Evolutionary conservation across 2,329 filamentous ascomycete species (phyloP), one percentile per base, ranked within the genome.

Genomic region (Xylariomycetidae sp.): DNA sequence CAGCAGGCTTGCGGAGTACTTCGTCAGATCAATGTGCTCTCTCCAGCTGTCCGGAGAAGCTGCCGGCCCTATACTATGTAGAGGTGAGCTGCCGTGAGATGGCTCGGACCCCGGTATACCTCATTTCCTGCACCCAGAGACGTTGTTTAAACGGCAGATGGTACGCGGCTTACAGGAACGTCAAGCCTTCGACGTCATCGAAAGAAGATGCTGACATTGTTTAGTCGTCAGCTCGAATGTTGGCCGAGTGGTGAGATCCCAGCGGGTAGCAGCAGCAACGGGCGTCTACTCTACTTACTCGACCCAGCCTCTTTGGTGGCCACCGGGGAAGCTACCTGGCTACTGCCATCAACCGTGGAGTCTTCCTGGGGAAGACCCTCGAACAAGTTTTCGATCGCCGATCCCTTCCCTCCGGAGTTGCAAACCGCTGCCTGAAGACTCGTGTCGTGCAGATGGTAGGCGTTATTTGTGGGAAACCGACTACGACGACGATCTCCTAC

Each of bases 101-200:
- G n/a, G n/a, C n/a, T n/a, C n/a, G n/a, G n/a, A n/a, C n/a, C n/a
- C n/a, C n/a, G n/a, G n/a, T n/a, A n/a, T n/a, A n/a, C n/a, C n/a
- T n/a, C n/a, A n/a, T n/a, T n/a, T n/a, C n/a, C 35, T 13, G 14
- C 14, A 19, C 12, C n/a, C 25, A 32, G 31, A 31, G 30, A 29
- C 2, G 23, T 24, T 31, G 25, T 14, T 19, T 25, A 29, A 33
- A 37, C 32, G 29, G 29, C 12, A 29, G 23, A 30, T 22, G 29
- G 25, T 25, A 19, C 19, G 31, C 29, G 20, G 19, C n/a, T 6
- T 31, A 22, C 18, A 31, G 4, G 12, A 10, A 26, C 29, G 2
- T 24, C 17, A 32, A 32, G 37, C 32, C 30, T 42, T 40, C 31
- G 37, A 50, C 49, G 45, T 52, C 49, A 52, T 38, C 10, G 30